Conservation (phyloP, 2,329 filamentous ascomycete genomes). For the Furcasterigmium furcatum region DNA sequence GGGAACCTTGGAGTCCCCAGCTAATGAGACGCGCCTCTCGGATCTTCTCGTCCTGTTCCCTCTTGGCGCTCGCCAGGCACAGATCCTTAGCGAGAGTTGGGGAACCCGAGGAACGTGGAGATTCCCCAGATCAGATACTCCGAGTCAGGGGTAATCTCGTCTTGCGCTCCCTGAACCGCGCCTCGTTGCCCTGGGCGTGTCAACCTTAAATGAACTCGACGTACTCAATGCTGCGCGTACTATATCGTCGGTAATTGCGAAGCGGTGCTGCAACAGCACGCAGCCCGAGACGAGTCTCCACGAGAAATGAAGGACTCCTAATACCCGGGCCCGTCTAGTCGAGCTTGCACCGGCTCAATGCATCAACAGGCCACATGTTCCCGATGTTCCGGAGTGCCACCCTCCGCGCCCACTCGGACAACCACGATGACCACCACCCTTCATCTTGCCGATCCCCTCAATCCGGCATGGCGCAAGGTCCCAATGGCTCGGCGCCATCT, state of each 20-base stretch:
- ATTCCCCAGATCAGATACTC: background rate
- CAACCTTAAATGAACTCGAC: background rate
- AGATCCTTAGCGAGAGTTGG: background rate
- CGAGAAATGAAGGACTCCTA: background rate
- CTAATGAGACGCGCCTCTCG: background rate
- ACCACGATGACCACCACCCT: background rate
- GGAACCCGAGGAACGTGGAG: background rate
- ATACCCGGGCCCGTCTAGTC: background rate
- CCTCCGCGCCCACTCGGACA: background rate
- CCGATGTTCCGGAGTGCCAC: background rate
- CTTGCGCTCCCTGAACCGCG: too few species aligned
- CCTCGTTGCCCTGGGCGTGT: background rate
- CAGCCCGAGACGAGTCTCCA: background rate
- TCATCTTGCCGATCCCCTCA: background rate
- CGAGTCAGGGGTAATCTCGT: background rate
- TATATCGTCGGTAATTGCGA: background rate
- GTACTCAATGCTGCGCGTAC: background rate
- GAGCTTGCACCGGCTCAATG: background rate
- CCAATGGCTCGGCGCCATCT: conserved; percentile 8
- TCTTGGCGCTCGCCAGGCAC: background rate
- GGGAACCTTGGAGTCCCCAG: background rate
- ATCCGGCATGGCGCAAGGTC: conserved; percentile 4
- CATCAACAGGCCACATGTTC: background rate
- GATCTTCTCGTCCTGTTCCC: background rate
- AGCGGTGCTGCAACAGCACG: background rate